Conservation (phyloP, 768 basidiomycete genomes). For the Cystobasidium tubakii region DNA sequence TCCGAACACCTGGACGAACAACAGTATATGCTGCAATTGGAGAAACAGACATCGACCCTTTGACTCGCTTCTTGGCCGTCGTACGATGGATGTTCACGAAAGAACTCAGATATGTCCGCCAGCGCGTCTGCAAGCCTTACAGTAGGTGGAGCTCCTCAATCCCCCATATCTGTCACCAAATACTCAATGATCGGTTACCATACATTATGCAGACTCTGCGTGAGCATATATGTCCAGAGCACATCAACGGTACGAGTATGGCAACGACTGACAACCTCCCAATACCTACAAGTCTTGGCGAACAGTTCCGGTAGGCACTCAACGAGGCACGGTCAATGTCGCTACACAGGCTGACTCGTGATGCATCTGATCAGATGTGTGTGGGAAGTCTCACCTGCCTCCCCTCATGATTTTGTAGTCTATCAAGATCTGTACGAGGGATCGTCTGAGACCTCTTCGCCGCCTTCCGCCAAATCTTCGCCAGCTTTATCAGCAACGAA, state of each 20-base stretch:
- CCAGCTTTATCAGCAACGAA: not conserved
- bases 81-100: conserved; percentile 53
- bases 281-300: conserved; percentile 76
- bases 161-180: conserved; percentile 48
- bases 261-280: conserved; percentile 36
- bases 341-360: not conserved
- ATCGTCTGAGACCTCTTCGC: conserved; percentile 28
- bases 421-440: conserved; percentile 38
- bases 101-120: conserved; percentile 45
- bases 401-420: conserved; percentile 53
- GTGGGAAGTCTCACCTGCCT: conserved; percentile 69
- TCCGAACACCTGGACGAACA: not conserved
- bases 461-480: conserved; percentile 27
- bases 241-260: no score
- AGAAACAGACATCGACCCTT: conserved; percentile 46
- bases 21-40: conserved; percentile 44
- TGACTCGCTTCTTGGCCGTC: conserved; percentile 89
- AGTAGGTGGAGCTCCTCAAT: conserved; percentile 19
- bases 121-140: conserved; percentile 81
- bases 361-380: conserved; percentile 52
- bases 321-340: not conserved
- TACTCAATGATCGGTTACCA: conserved; percentile 39
- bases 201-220: conserved; percentile 9
- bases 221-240: not conserved
- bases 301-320: conserved; percentile 63